These are phyloP conservation scores for Aspergillus sclerotioniger DNA, from an alignment of 495 filamentous ascomycete species.

Conservation along the genomic window DNA sequence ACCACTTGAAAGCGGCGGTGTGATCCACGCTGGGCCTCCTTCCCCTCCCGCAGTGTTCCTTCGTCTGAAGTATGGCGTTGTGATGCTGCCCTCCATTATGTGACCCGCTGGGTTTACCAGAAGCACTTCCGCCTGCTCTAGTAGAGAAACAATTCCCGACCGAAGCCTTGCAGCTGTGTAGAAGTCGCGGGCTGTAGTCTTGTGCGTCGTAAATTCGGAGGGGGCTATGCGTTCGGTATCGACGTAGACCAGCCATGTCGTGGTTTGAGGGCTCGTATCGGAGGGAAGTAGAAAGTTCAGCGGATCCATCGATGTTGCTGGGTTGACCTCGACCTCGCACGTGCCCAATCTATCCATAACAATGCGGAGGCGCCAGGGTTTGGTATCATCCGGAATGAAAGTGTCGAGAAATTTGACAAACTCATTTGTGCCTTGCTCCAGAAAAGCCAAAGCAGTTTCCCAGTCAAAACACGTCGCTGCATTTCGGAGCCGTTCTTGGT, in stretches of 20 bases:
- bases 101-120: constrained; percentile 64
- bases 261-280: constrained; percentile 6
- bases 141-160: constrained; percentile 48
- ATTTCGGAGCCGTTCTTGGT: constrained; percentile 75
- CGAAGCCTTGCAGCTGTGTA: constrained; percentile 65
- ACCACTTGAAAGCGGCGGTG: constrained; percentile 54
- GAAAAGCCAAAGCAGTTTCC: constrained; percentile 33
- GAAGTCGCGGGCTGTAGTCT: constrained; percentile 65
- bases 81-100: constrained; percentile 84
- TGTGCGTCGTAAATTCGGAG: constrained; percentile 69
- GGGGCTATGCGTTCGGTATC: constrained; percentile 51
- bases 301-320: constrained; percentile 48
- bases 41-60: constrained; percentile 7
- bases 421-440: constrained; percentile 27
- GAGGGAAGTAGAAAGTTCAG: constrained; percentile 53
- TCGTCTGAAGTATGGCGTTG: constrained; percentile 76
- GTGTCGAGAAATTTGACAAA: constrained; percentile 32
- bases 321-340: constrained; percentile 47
- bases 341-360: constrained; percentile 49
- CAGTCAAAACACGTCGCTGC: constrained; percentile 71
- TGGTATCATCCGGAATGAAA: constrained; percentile 34
- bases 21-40: constrained; percentile 28
- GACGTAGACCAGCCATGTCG: constrained; percentile 50
- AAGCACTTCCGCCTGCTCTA: constrained; percentile 66
- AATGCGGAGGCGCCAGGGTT: constrained; percentile 53